Evolutionary conservation across 192 early-diverging fungal species (phyloP), one percentile per base, ranked within the genome.

Genomic region (Radiomyces spectabilis): DNA sequence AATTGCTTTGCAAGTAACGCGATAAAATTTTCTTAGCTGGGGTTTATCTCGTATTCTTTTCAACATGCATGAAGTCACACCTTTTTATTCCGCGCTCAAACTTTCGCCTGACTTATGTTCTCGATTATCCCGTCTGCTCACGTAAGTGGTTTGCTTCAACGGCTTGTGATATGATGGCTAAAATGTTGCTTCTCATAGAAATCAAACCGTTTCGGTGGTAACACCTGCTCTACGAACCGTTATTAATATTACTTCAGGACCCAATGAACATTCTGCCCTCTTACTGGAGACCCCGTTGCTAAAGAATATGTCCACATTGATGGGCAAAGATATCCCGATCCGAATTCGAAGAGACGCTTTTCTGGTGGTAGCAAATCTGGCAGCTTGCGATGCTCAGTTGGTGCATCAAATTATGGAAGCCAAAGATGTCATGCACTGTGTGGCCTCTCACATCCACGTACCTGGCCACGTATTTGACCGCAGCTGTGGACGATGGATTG

Each of bases 201-300:
- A 41, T 13, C 5, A 34, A 27, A 10, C 5, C 40, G 19, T 24
- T 27, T 21, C 44, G 0, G 21, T 55, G 0, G 26, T 62, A 10
- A 18, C 39, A 3, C 61, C 61, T 7, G 67, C 45, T 0, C 44
- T 69, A 5, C 39, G 61, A 41, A 50, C 56, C 3, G 47, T 63
- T 31, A 59, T 69, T 3, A 69, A 69, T 25, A 69, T 69, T 21
- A 55, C 67, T 9, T 69, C 61, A 12, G 67, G 61, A 1, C 56
- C 67, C 24, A 58, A 69, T 19, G 48, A 59, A 30, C 44, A 55
- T 39, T 52, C 52, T 2, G 30, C 33, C 10, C 22, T 33, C 7
- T 31, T 69, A 29, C 38, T 52, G 15, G 53, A 41, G 12, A 41
- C 41, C 0, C 44, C 37, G 5, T 18, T 69, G 1, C 29, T 62